Conservation (phyloP, 805 yeast species). For the Candida sphagnicola region DNA sequence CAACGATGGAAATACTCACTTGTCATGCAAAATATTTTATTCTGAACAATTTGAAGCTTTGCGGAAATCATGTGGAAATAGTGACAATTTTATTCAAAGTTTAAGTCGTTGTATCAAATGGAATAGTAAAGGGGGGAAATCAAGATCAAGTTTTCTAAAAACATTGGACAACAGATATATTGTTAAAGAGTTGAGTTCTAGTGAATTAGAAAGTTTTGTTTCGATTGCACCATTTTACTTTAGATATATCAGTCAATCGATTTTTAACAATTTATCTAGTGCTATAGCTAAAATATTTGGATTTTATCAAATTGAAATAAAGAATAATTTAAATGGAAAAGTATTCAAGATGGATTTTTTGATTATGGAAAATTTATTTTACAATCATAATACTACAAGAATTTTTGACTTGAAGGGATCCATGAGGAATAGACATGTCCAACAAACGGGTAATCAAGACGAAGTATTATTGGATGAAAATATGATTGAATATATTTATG, state of each 20-base stretch:
- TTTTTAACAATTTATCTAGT: constrained; percentile 92
- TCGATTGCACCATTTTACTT: constrained; percentile 96
- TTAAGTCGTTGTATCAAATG: constrained; percentile 90
- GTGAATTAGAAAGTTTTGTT: constrained; percentile 90
- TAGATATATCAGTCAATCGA: constrained; percentile 91
- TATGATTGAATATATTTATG: constrained; percentile 97
- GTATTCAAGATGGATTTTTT: constrained; percentile 83
- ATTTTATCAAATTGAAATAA: constrained; percentile 87
- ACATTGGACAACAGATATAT: constrained; percentile 88
- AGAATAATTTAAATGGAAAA: constrained; percentile 71
- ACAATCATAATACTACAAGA: constrained; percentile 73
- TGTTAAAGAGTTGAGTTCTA: constrained; percentile 80
- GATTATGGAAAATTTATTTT: constrained; percentile 94
- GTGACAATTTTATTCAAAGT: constrained; percentile 77
- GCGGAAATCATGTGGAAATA: constrained; percentile 75
- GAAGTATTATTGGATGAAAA: constrained; percentile 95
- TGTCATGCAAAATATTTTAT: constrained; percentile 91
- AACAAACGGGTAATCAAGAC: constrained; percentile 92
- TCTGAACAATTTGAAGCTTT: constrained; percentile 97
- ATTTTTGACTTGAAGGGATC: constrained; percentile 97
- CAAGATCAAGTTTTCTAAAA: constrained; percentile 91
- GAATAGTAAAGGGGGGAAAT: constrained; percentile 95
- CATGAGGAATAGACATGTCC: constrained; percentile 94
- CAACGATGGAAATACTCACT: constrained; percentile 74
- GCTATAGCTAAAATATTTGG: constrained; percentile 95